A percentile compares a stretch with the other conserved stretches of the same genome.
Conservation (phyloP, 108 stramenopile species). For the Cyclotella atomus region DNA sequence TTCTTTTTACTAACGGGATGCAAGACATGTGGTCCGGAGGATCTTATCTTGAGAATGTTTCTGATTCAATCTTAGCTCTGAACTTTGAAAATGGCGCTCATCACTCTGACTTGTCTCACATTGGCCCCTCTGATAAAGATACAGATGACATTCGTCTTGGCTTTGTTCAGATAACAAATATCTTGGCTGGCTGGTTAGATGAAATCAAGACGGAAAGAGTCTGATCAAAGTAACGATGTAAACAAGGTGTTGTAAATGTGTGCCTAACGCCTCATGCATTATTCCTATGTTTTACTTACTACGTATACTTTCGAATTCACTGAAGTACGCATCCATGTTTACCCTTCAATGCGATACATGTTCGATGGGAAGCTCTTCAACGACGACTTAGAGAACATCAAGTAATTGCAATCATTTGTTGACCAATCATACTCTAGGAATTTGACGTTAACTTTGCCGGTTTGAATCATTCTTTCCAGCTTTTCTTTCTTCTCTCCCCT, state of each 20-base stretch:
- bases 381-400: constrained; percentile 11
- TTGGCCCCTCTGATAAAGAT: constrained; percentile 62
- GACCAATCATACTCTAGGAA: constrained; percentile 54
- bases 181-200: constrained; percentile 65
- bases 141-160: constrained; percentile 73
- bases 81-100: constrained; percentile 88
- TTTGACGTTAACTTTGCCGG: constrained; percentile 25
- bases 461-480: constrained; percentile 24
- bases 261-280: no score
- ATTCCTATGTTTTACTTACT: no score
- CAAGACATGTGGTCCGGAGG: constrained; percentile 69
- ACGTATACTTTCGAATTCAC: no score
- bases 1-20: constrained; percentile 80
- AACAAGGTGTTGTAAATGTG: background rate
- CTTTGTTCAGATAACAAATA: constrained; percentile 51
- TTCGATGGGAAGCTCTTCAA: background rate
- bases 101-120: constrained; percentile 67
- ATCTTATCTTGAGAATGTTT: constrained; percentile 41
- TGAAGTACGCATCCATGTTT: no score
- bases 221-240: background rate
- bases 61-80: constrained; percentile 59
- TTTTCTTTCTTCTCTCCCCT: constrained; percentile 42
- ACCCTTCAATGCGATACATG: background rate
- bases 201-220: constrained; percentile 27
- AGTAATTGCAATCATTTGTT: constrained; percentile 27